Base-by-base conservation (phyloP, 2,329 filamentous ascomycete genomes). In the Dryadomyces quercivorus region DNA sequence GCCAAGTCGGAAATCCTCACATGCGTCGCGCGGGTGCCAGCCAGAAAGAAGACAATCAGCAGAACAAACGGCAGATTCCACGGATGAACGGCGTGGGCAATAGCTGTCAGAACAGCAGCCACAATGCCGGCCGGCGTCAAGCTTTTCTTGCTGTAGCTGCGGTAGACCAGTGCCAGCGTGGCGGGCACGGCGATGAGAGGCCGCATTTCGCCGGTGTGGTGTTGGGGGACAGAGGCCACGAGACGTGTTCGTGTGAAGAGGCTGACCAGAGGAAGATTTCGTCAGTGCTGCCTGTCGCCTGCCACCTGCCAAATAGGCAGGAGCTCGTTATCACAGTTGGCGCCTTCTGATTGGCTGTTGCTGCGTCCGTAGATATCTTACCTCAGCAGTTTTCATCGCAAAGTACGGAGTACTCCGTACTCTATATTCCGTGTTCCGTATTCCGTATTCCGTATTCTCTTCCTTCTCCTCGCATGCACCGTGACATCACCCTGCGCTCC, bases 31-130 rank as follows among this genome's bases (percentile, higher is more conserved):
- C 82, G 75, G 1, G 86, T 95, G 1, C 90, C 93, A 5, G 86
- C 82, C 3, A 95, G 72, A 69, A 95, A 97, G 73, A 97, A 97
- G 40, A 90, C 79, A 51, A 80, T 78, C 2, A 97, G 76, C 12
- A 96, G 76, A 31, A 79, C 79, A 70, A 96, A 94, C n/a, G 89
- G 91, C n/a, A 91, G 74, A 57, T 87, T 88, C 85, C 89, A 96
- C 3, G 92, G 92, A 68, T 97, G 91, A n/a, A 91, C 71, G 16
- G 90, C 89, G 67, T 98, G 93, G 12, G 86, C 80, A 48, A 78
- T 67, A 4, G 89, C 91, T 4, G 91, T 95, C 46, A 85, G 63
- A 5, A 76, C 74, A 3, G 92, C 92, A 13, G 80, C 78, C 42
- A 85, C 61, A 61, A 95, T 80, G 57, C 91, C 92, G 7, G 76